These are phyloP conservation scores for Vigna nakashimae DNA, from an alignment of 306 rosid species.

Conservation along the genomic window DNA sequence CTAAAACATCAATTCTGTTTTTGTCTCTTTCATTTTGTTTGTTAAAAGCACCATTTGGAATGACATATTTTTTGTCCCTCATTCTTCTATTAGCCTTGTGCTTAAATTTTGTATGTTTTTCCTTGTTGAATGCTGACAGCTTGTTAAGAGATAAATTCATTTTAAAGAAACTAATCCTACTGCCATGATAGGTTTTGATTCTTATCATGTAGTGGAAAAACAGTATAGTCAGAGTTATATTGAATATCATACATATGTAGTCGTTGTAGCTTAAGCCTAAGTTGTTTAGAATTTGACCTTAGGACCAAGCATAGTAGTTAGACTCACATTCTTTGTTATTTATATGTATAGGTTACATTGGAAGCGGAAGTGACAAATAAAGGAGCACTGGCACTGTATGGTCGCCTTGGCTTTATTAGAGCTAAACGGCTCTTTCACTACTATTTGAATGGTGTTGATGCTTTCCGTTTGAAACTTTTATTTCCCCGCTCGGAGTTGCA, in stretches of 20 bases:
- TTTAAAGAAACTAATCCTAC: slow-evolving; percentile 17
- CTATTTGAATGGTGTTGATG: slow-evolving; percentile 98
- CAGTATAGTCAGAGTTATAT: neutral
- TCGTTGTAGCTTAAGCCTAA: slow-evolving; percentile 6
- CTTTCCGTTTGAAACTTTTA: slow-evolving; percentile 87
- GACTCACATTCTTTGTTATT: slow-evolving; percentile 10
- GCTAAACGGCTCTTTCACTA: slow-evolving; percentile 93
- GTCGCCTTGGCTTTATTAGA: slow-evolving; percentile 93
- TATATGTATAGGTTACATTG: slow-evolving; percentile 69
- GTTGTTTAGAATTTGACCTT: slow-evolving; percentile 2
- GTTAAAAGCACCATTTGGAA: slow-evolving; percentile 1
- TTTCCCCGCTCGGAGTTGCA: slow-evolving; percentile 67
- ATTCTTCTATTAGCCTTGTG: slow-evolving; percentile 1
- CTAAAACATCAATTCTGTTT: neutral
- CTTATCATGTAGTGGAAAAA: slow-evolving; percentile 11
- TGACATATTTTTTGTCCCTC: slow-evolving; percentile 7
- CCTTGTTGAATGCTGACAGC: neutral
- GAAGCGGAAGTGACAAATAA: slow-evolving; percentile 97
- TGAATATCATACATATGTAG: neutral
- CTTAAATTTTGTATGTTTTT: neutral
- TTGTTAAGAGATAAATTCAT: neutral
- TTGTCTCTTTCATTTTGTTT: slow-evolving; percentile 17
- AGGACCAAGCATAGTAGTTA: slow-evolving; percentile 24
- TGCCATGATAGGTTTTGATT: neutral
- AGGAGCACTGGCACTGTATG: slow-evolving; percentile 94